Conservation (phyloP, 176 grass and related monocot species). For the Phyllostachys edulis region DNA sequence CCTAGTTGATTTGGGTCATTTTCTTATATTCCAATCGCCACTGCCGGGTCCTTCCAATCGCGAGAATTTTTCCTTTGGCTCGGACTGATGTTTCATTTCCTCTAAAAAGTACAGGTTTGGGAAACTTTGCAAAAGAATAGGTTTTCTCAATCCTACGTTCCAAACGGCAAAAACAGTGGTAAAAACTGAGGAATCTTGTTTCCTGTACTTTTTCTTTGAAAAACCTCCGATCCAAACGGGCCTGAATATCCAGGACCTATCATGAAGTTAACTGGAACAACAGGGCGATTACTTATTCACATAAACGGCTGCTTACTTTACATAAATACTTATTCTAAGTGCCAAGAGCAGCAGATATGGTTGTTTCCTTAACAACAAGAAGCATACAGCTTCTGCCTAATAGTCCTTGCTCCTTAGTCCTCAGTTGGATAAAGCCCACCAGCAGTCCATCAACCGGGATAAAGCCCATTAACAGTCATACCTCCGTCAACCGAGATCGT, state of each 20-base stretch:
- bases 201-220: no score
- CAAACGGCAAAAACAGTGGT: no score
- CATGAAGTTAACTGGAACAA: not conserved
- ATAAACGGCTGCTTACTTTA: not conserved
- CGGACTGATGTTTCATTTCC: no score
- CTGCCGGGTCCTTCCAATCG: no score
- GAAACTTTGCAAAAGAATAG: no score
- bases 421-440: slow-evolving; percentile 26
- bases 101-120: no score
- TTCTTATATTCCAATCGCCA: no score
- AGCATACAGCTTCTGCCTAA: not conserved
- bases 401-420: not conserved
- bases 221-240: not conserved
- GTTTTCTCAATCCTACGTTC: no score
- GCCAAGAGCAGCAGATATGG: not conserved
- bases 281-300: no score
- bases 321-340: not conserved
- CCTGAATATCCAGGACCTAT: not conserved
- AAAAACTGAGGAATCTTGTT: no score
- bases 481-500: slow-evolving; percentile 67
- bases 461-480: slow-evolving; percentile 59
- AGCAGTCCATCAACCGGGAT: slow-evolving; percentile 42
- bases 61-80: no score
- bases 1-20: no score
- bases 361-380: not conserved